Base-by-base conservation (phyloP, 805 yeast genomes). In the Yarrowia yakushimensis region DNA sequence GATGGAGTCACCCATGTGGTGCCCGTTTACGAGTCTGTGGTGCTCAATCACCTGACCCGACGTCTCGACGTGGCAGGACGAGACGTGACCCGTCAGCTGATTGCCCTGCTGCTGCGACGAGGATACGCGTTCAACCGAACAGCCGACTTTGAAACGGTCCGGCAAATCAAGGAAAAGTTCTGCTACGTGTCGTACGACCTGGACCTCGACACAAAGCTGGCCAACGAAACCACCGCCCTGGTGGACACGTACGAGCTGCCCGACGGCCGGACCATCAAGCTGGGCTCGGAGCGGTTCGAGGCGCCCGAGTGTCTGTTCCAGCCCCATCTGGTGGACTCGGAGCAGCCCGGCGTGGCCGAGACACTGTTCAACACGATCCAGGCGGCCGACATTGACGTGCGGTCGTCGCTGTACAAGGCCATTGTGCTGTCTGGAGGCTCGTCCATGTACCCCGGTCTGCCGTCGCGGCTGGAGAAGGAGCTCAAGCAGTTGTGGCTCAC, bases 1-100 rank as follows among this genome's bases (percentile, higher is more conserved):
- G 98, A 92, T 74, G 98, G 98, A 77, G 99, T 93, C 50, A 94
- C 99, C 4, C 99, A 94, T 73, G 87, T 94, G 75, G 97, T 94
- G 43, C 99, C 99, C 22, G 99, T 94, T 39, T 94, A 94, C 74
- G 98, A 94, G 77, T 87, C 96, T 5, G 96, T 90, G 43, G 99
- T 94, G n/a, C 82, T 94, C 72, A 93, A 90, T 74, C 98, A 94
- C 75, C 80, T 90, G 70, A 93, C 97, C 18, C 84, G 87, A 71
- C 85, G 99, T 73, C 79, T 94, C 69, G 97, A 94, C 74, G 96
- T 94, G 65, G 99, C 99, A 4, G 99, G 99, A 69, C 84, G 99
- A 74, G 99, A 94, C 72, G 97, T 94, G 52, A 94, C 99, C n/a
- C 84, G 97, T 71, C 90, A 94, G 75, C 81, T 94, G 76, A 92